Conservation (phyloP, 148 eudicot species). For the Dianthus caryophyllus region DNA sequence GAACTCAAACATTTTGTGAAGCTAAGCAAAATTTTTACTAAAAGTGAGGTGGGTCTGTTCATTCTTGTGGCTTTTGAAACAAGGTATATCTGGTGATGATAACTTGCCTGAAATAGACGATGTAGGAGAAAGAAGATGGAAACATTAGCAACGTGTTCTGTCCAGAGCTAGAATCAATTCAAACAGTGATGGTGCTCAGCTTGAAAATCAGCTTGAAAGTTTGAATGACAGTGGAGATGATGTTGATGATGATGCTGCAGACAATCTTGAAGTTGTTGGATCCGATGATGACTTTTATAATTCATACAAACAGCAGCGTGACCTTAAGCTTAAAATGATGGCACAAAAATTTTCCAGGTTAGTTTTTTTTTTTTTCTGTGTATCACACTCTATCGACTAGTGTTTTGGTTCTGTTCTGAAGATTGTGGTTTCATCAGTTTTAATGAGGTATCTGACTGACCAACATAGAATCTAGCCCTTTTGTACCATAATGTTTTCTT, state of each 20-base stretch:
- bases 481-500: no score
- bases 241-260: no score
- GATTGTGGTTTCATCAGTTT: neutral
- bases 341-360: conserved; percentile 52
- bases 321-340: conserved; percentile 44
- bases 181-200: conserved; percentile 28
- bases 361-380: neutral
- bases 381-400: neutral
- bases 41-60: neutral
- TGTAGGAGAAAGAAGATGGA: conserved; percentile 81
- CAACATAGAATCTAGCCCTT: no score
- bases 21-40: neutral
- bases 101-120: conserved; percentile 81
- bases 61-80: conserved; percentile 20
- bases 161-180: conserved; percentile 56
- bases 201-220: conserved; percentile 27
- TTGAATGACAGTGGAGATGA: conserved; percentile 32
- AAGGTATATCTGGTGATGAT: conserved; percentile 79
- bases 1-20: no score
- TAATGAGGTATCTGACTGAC: no score
- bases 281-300: conserved; percentile 57
- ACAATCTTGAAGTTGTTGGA: conserved; percentile 26
- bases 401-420: neutral
- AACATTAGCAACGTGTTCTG: conserved; percentile 68
- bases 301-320: no score